Evolutionary conservation across 805 yeast genomes (phyloP).

Genomic region (Wickerhamomyces queroliae): DNA sequence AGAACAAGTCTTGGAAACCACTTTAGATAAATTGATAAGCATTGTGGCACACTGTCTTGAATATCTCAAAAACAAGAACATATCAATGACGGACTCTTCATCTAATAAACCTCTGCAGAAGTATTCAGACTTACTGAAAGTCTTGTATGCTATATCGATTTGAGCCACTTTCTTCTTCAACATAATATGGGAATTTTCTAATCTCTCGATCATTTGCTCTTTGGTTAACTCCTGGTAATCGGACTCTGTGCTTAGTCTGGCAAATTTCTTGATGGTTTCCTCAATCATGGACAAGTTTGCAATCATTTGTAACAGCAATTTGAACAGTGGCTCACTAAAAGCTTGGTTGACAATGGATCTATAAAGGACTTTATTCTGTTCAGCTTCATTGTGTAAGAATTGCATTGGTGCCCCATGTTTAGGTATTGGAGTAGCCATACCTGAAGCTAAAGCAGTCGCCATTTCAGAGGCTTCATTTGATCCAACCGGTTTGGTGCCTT

Average conservation of each 20-base stretch:
- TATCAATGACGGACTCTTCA: constrained; percentile 30
- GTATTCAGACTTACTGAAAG: constrained; percentile 29
- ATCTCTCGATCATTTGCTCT: constrained; percentile 2
- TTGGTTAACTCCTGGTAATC: background rate
- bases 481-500: constrained; percentile 2
- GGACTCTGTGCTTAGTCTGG: background rate
- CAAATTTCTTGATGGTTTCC: constrained; percentile 5
- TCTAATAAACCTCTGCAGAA: constrained; percentile 29
- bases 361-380: constrained; percentile 17
- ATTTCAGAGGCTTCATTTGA: background rate
- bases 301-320: constrained; percentile 27
- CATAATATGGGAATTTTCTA: constrained; percentile 12
- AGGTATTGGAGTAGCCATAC: constrained; percentile 29
- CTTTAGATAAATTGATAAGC: constrained; percentile 21
- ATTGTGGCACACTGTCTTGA: constrained; percentile 34
- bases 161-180: constrained; percentile 25
- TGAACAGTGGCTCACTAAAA: constrained; percentile 25
- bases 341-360: constrained; percentile 25
- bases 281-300: constrained; percentile 21
- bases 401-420: constrained; percentile 8
- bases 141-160: constrained; percentile 29
- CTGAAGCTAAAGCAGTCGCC: constrained; percentile 14
- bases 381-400: constrained; percentile 3
- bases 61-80: constrained; percentile 35
- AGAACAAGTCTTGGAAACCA: constrained; percentile 19